A percentile compares a stretch with the other conserved stretches of the same genome.
These are phyloP conservation scores for Graphilbum sp. DNA, from an alignment of 2,329 filamentous ascomycete species.

Conservation along the genomic window DNA sequence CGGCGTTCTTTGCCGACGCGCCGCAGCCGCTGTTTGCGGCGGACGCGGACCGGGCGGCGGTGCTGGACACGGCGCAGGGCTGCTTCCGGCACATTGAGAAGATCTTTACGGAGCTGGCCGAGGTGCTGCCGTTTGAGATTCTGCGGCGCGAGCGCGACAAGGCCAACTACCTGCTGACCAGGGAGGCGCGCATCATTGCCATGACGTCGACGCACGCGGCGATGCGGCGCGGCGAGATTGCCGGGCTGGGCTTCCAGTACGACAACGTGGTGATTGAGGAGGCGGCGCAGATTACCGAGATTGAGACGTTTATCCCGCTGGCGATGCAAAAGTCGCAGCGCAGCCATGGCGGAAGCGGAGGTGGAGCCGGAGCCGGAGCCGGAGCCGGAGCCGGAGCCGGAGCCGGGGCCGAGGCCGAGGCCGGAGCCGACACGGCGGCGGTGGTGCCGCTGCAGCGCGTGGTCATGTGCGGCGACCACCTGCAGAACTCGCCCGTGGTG, in stretches of 20 bases:
- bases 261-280: constrained; percentile 98
- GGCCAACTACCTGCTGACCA: constrained; percentile 86
- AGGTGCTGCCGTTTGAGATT: constrained; percentile 91
- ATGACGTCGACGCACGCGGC: constrained; percentile 99
- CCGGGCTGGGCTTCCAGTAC: constrained; percentile 84
- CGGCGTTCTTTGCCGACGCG: constrained; percentile 70
- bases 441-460: constrained; percentile 62
- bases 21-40: constrained; percentile 71
- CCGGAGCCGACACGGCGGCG: too few relatives aligned
- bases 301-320: constrained; percentile 90
- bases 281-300: constrained; percentile 92
- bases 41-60: constrained; percentile 44
- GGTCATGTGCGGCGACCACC: constrained; percentile 85
- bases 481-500: constrained; percentile 91
- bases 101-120: constrained; percentile 82
- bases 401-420: too few relatives aligned
- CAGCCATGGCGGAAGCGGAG: constrained; percentile 35
- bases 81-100: constrained; percentile 80
- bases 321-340: constrained; percentile 72
- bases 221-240: constrained; percentile 83
- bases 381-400: too few relatives aligned
- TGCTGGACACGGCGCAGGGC: constrained; percentile 62
- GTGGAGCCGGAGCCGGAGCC: not conserved
- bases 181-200: constrained; percentile 91
- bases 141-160: constrained; percentile 78